Conservation (phyloP, 805 yeast species). For the Komagataella ulmi region DNA sequence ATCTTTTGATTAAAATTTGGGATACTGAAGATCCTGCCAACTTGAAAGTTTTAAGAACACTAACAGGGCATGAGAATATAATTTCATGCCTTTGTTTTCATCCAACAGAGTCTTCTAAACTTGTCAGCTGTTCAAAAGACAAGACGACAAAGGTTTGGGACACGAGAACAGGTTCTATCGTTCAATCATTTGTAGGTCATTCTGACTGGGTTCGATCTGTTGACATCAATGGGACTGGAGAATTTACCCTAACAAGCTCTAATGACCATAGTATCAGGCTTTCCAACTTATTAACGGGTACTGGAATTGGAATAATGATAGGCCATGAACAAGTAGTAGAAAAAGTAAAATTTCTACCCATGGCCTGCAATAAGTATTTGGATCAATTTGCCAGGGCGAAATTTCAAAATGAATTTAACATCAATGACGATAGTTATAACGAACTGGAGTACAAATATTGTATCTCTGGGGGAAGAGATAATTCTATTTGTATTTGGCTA, state of each 20-base stretch:
- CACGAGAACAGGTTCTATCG: conserved; percentile 50
- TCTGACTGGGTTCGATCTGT: conserved; percentile 78
- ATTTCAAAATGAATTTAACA: conserved; percentile 1
- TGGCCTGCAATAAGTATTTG: conserved; percentile 28
- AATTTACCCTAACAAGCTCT: conserved; percentile 58
- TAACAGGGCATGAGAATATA: conserved; percentile 82
- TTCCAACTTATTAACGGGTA: conserved; percentile 47
- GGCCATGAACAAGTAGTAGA: conserved; percentile 86
- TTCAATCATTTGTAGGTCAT: conserved; percentile 61
- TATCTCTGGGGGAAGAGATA: conserved; percentile 72
- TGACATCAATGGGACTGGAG: conserved; percentile 34
- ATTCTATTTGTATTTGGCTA: conserved; percentile 61
- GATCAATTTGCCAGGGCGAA: conserved; percentile 21
- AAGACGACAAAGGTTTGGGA: conserved; percentile 54
- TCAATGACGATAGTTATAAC: conserved; percentile 13
- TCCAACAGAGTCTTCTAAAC: conserved; percentile 25
- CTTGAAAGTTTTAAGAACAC: conserved; percentile 32
- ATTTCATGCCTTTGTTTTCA: conserved; percentile 53
- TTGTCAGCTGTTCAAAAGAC: conserved; percentile 57
- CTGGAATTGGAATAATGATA: conserved; percentile 48
- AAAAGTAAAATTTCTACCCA: conserved; percentile 53
- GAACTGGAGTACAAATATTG: conserved; percentile 56
- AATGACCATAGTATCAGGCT: conserved; percentile 66
- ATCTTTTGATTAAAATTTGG: conserved; percentile 51
- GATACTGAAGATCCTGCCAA: conserved; percentile 24